Evolutionary conservation across 805 yeast species (phyloP), one percentile per base, ranked within the genome.

Genomic region (Barnettozyma salicaria): DNA sequence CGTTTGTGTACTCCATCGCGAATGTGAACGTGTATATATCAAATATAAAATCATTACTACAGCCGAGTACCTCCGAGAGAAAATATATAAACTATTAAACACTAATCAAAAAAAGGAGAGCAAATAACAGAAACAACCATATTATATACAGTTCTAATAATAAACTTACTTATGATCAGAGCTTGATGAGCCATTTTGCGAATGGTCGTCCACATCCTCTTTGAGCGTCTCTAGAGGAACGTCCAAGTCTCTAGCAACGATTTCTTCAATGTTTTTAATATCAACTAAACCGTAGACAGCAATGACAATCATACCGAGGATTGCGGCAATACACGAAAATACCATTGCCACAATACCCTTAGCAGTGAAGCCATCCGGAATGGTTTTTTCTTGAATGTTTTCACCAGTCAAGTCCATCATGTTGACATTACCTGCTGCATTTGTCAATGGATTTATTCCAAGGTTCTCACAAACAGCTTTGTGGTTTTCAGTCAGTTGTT

Each of bases 341-440:
- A 82, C 90, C 61, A 92, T 67, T 10, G 97, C 97, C 37, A 90
- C 95, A 58, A 82, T 80, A 68, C 98, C 98, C 58, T 82, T 79
- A 40, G 95, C 85, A 34, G 97, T 90, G 75, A 92, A 92, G 14
- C 97, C 97, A 30, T 70, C 57, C 31, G 97, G 97, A 53, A 92
- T 72, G 28, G 63, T 50, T 46, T 67, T 65, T 23, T 47, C 66
- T 65, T 89, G 97, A 27, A 71, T 68, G 58, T 81, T 80, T 65
- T 86, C 77, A 44, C 94, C 94, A 9, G 69, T 60, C 49, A 92
- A 70, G 59, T 90, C 80, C 40, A 76, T 56, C 65, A 65, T 76
- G 57, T 82, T 67, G 4, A 73, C 48, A 66, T 86, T 84, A 43
- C 74, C 95, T 39, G 97, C 98, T 44, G 97, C 97, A 57, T 92